Evolutionary conservation across 768 basidiomycete genomes (phyloP).

Genomic region (Hericium coralloides): DNA sequence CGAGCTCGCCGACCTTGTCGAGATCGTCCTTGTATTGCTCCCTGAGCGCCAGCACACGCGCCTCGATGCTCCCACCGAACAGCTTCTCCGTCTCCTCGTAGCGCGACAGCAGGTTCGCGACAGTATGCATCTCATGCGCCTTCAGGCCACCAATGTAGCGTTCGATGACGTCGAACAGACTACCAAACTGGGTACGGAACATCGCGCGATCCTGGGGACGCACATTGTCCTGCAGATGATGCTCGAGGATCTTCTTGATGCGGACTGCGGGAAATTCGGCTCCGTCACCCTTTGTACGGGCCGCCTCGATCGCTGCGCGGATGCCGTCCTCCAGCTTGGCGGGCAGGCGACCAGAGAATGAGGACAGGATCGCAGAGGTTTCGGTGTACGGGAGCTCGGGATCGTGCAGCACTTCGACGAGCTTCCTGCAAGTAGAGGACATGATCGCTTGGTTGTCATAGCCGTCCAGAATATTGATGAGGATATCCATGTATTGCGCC

Average conservation of each 20-base stretch:
- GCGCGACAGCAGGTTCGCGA: constrained; percentile 67
- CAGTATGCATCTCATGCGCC: constrained; percentile 71
- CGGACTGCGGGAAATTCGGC: constrained; percentile 87
- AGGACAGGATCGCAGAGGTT: constrained; percentile 71
- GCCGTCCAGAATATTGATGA: constrained; percentile 90
- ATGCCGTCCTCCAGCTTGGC: constrained; percentile 83
- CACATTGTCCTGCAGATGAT: constrained; percentile 74
- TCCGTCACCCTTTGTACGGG: constrained; percentile 61
- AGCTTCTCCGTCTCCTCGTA: constrained; percentile 86
- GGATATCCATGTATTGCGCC: constrained; percentile 57
- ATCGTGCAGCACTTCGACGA: constrained; percentile 73
- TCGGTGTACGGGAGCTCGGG: constrained; percentile 87
- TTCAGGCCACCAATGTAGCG: constrained; percentile 78
- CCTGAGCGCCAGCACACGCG: constrained; percentile 79
- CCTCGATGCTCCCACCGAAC: constrained; percentile 92
- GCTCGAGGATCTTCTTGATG: constrained; percentile 80
- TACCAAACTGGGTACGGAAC: constrained; percentile 63
- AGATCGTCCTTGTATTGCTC: constrained; percentile 91
- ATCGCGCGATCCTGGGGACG: constrained; percentile 72
- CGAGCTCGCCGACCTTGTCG: constrained; percentile 77
- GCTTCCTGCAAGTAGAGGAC: constrained; percentile 77
- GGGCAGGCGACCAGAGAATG: constrained; percentile 90
- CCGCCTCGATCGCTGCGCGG: constrained; percentile 65
- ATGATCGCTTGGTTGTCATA: constrained; percentile 95
- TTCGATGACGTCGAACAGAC: constrained; percentile 69